Evolutionary conservation across 1,284 basidiomycete genomes (phyloP).

Genomic region (Jaminaea rosea): DNA sequence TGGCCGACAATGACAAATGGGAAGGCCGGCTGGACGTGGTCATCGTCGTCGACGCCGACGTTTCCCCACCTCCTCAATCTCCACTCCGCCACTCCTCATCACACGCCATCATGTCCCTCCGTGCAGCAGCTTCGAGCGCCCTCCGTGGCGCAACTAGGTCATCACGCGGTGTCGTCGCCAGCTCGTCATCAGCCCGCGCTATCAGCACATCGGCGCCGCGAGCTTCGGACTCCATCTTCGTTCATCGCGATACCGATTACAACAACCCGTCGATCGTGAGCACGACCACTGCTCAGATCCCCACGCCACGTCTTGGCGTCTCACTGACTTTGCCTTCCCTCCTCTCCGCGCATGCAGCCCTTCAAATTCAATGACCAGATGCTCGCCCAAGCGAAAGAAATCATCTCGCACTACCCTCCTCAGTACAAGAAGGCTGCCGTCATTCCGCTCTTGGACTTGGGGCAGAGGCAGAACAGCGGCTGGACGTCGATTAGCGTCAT

Average conservation of each 20-base stretch:
- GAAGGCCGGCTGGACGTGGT: too few species aligned
- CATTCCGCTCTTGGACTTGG: slow-evolving; percentile 91
- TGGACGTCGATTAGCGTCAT: slow-evolving; percentile 99
- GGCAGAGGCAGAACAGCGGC: slow-evolving; percentile 92
- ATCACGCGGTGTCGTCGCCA: too few species aligned
- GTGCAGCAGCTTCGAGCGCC: too few species aligned
- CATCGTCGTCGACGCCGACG: too few species aligned
- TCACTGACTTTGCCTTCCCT: not conserved
- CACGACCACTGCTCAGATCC: too few species aligned
- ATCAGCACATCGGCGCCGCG: slow-evolving; percentile 21
- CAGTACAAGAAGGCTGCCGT: slow-evolving; percentile 95
- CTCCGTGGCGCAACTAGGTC: too few species aligned
- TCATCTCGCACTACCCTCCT: slow-evolving; percentile 83
- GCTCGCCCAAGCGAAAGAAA: slow-evolving; percentile 72
- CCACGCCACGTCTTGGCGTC: slow-evolving; percentile 1
- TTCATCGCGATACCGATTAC: slow-evolving; percentile 80
- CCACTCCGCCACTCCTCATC: too few species aligned
- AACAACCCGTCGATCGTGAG: slow-evolving; percentile 52
- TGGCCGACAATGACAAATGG: too few species aligned
- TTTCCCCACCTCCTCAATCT: too few species aligned
- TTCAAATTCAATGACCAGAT: slow-evolving; percentile 80
- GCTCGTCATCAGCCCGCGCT: slow-evolving; percentile 13
- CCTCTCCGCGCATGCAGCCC: slow-evolving; percentile 45
- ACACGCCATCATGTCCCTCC: too few species aligned
- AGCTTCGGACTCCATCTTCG: slow-evolving; percentile 41